Conservation (phyloP, 2,329 filamentous ascomycete species). For the Fusarium compactum region DNA sequence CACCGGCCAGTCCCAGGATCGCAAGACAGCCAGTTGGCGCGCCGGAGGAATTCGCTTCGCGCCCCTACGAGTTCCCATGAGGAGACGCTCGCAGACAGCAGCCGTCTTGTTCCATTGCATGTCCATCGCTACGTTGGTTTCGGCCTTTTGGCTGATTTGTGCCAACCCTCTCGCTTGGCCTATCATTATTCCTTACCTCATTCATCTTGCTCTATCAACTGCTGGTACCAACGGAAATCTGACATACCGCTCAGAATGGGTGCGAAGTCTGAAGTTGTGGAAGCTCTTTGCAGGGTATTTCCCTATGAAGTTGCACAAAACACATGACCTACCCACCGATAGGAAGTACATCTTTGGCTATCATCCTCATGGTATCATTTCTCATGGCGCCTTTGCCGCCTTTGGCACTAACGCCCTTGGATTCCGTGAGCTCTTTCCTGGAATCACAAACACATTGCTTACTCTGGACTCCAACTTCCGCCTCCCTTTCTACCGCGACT, state of each 20-base stretch:
- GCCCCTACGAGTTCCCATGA: conserved; percentile 78
- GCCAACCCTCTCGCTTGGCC: conserved; percentile 95
- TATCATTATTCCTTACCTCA: conserved; percentile 77
- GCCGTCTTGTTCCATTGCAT: conserved; percentile 81
- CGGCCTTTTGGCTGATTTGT: conserved; percentile 90
- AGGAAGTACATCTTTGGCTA: conserved; percentile 98
- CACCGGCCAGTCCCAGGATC: conserved; percentile 25
- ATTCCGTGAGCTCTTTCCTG: conserved; percentile 88
- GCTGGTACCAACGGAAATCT: conserved; percentile 81
- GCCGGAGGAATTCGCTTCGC: conserved; percentile 81
- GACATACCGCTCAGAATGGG: conserved; percentile 77
- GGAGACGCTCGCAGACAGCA: conserved; percentile 80
- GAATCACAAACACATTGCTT: conserved; percentile 92
- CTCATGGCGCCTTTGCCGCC: conserved; percentile 91
- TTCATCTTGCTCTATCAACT: conserved; percentile 85
- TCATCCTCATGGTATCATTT: conserved; percentile 97
- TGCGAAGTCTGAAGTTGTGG: conserved; percentile 83
- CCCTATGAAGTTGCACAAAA: conserved; percentile 88
- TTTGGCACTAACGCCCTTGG: conserved; percentile 92
- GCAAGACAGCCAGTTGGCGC: conserved; percentile 51
- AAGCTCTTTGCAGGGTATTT: conserved; percentile 93
- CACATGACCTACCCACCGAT: conserved; percentile 79
- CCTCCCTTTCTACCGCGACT: conserved; percentile 93
- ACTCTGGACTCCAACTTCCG: conserved; percentile 98
- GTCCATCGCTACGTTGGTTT: conserved; percentile 76